phyloP scores from a whole-genome alignment of 2,329 filamentous ascomycete species.

The Grosmannia penicillata region DNA sequence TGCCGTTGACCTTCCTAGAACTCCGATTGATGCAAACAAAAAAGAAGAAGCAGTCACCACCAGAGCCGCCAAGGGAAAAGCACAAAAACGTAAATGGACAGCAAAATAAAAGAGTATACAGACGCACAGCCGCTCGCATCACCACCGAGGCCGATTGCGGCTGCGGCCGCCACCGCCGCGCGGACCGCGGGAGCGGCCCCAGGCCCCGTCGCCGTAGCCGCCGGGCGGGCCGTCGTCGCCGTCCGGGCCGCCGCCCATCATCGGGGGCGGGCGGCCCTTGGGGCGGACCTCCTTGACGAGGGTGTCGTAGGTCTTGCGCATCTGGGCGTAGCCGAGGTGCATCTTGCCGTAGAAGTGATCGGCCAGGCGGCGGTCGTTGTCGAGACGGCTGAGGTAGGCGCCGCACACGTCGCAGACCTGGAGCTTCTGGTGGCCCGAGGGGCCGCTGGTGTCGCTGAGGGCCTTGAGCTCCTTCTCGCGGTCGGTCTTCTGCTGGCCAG shows the following conservation, averaged over 20 bases:
- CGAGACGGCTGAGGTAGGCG: constrained; percentile 78
- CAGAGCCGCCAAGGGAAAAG: neutral
- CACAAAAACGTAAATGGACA: constrained; percentile 2
- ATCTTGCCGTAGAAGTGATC: constrained; percentile 99
- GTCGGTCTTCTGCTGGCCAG: constrained; percentile 68
- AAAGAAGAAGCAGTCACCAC: too few species aligned
- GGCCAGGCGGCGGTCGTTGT: constrained; percentile 85
- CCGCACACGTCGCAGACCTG: constrained; percentile 98
- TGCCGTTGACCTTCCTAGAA: too few species aligned
- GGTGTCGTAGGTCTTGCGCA: constrained; percentile 85
- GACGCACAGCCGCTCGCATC: constrained; percentile 2
- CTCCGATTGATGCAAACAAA: too few species aligned
- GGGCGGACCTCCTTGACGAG: constrained; percentile 71
- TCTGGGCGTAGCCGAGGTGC: constrained; percentile 95
- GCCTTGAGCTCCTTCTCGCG: constrained; percentile 80
- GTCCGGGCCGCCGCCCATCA: constrained; percentile 25
- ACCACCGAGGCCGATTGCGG: constrained; percentile 36
- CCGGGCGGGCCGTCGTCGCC: constrained; percentile 24
- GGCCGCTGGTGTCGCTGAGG: constrained; percentile 80
- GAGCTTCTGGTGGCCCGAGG: constrained; percentile 89
- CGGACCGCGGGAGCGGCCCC: constrained; percentile 30
- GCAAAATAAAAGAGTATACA: neutral
- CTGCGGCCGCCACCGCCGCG: constrained; percentile 38
- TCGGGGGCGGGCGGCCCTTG: constrained; percentile 19
- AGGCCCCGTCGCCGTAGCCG: constrained; percentile 24